Base-by-base conservation (phyloP, 2,329 filamentous ascomycete genomes). In the Trichocomaceae sp. region DNA sequence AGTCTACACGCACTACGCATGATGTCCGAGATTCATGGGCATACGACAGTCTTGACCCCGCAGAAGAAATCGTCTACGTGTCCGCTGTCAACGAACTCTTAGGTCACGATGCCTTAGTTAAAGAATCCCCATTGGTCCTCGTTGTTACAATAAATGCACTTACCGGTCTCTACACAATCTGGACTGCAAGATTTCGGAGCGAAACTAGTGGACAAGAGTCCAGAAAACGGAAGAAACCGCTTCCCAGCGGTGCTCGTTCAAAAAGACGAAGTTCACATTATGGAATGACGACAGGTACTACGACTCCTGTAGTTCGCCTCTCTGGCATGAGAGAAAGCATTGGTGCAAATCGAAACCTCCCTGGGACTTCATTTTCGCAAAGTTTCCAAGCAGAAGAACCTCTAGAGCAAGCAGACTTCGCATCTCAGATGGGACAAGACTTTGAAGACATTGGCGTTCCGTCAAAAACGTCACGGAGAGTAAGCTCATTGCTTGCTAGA, bases 401-500 rank as follows among this genome's bases (percentile, higher is more conserved):
- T 79, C 77, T 60, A 75, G 82, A 78, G 61, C 67, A 72, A 58
- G 60, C 70, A 42, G 84, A 79, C 57, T 75, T 89, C 44, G 86
- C 85, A 2, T 80, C 86, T 2, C 83, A 86, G 0, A 72, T 92
- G n/a, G 87, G 88, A 54, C 81, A 87, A 42, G 86, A 90, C 55
- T 77, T 80, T 57, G 76, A 72, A 20, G 73, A 78, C 54, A 75
- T 79, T 31, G 77, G 79, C 29, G 77, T 79, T 26, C 77, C 79
- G 47, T 78, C 79, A n/a, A 80, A 79, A 59, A 79, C 82, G 44
- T 83, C 82, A n/a, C 83, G 93, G 44, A 83, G 93, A 50, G 87
- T 97, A 23, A 99, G 93, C 74, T 97, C 92, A 15, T 81, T 96
- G 72, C 78, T 96, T 52, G 91, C 91, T 15, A 81, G 92, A 63